These are phyloP conservation scores for Madurella mycetomatis DNA, from an alignment of 2,329 filamentous ascomycete genomes.

Conservation along the genomic window DNA sequence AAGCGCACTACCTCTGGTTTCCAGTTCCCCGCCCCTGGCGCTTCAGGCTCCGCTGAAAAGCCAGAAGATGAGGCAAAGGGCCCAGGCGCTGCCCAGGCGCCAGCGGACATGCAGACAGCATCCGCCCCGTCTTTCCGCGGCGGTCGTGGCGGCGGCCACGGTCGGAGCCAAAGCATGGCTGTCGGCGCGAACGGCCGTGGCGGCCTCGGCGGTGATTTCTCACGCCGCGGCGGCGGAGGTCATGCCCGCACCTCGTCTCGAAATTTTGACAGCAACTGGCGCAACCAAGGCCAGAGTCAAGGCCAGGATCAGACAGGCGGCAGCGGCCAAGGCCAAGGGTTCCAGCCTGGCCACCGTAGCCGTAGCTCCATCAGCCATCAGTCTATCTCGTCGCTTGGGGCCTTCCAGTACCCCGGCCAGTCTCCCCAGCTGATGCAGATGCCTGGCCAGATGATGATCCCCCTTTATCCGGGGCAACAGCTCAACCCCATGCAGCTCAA, in stretches of 20 bases:
- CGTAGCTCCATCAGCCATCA: conserved; percentile 80
- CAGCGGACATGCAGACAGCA: conserved; percentile 38
- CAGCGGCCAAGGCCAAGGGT: conserved; percentile 59
- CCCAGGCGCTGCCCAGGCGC: conserved; percentile 24
- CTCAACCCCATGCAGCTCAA: conserved; percentile 83
- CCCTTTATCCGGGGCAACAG: conserved; percentile 80
- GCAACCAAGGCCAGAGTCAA: conserved; percentile 67
- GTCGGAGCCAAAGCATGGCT: conserved; percentile 89
- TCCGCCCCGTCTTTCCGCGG: conserved; percentile 46
- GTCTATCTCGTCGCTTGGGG: conserved; percentile 76
- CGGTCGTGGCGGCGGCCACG: conserved; percentile 56
- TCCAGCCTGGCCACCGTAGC: conserved; percentile 87
- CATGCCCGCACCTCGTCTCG: conserved; percentile 80
- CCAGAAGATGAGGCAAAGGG: conserved; percentile 49
- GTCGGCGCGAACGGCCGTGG: conserved; percentile 64
- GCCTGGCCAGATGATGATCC: conserved; percentile 80
- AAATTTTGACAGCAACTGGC: conserved; percentile 98
- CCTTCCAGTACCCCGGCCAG: conserved; percentile 85
- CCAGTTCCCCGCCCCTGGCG: conserved; percentile 80
- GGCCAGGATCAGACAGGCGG: conserved; percentile 55
- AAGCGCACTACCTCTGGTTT: conserved; percentile 92
- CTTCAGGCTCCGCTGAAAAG: conserved; percentile 56
- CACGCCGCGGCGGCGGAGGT: conserved; percentile 71
- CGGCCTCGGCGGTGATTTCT: conserved; percentile 59
- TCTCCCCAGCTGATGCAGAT: conserved; percentile 76